Conservation (phyloP, 345 rosid genomes). For the Citrus reticulata region DNA sequence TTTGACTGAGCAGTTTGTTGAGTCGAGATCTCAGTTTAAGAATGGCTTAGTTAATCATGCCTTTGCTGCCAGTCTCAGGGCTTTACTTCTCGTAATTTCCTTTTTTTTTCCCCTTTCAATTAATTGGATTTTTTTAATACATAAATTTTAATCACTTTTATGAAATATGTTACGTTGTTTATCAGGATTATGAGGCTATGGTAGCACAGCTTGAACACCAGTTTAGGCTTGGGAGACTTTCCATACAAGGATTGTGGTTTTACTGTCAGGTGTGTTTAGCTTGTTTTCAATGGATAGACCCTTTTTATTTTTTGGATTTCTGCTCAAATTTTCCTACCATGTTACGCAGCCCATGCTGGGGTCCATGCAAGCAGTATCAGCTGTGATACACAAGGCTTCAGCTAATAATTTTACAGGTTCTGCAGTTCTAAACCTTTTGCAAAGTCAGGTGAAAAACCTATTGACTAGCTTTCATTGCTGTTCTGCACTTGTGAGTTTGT, state of each 20-base stretch:
- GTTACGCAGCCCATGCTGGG: slow-evolving; percentile 80
- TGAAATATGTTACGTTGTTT: slow-evolving; percentile 8
- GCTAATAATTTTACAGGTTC: slow-evolving; percentile 77
- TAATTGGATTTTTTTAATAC: neutral
- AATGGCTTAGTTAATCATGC: slow-evolving; percentile 95
- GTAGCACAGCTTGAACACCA: slow-evolving; percentile 98
- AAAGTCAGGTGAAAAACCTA: slow-evolving; percentile 66
- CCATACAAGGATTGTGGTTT: slow-evolving; percentile 97
- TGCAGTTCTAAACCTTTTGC: slow-evolving; percentile 89
- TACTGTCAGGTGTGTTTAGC: slow-evolving; percentile 79
- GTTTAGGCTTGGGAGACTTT: slow-evolving; percentile 92
- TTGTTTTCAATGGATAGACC: slow-evolving; percentile 11
- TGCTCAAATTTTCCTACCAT: slow-evolving; percentile 19
- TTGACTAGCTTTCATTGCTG: neutral
- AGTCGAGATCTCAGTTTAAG: slow-evolving; percentile 92
- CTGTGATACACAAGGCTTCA: slow-evolving; percentile 75
- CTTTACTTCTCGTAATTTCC: slow-evolving; percentile 75
- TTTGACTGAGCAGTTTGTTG: slow-evolving; percentile 86
- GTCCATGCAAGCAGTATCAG: slow-evolving; percentile 82
- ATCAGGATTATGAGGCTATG: slow-evolving; percentile 90
- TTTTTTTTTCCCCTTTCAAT: slow-evolving; percentile 16
- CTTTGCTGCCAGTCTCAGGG: slow-evolving; percentile 91
- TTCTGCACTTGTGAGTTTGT: neutral
- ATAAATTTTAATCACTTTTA: neutral
- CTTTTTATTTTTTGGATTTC: slow-evolving; percentile 8